These are phyloP conservation scores for Ceratobasidium sp. DNA, from an alignment of 1,284 basidiomycete species.

Conservation along the genomic window DNA sequence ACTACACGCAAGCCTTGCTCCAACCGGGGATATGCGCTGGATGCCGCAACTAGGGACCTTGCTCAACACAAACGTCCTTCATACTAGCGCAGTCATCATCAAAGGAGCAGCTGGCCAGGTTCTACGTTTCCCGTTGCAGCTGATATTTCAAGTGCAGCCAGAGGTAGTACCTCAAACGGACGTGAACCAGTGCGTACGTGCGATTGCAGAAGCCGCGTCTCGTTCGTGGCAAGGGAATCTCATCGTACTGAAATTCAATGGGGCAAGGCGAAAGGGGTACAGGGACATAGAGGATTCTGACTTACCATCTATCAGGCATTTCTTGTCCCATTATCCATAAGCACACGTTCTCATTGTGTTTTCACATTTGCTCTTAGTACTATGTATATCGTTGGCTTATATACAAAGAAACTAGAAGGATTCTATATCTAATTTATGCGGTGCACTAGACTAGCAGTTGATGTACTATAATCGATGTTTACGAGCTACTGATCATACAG, in stretches of 20 bases:
- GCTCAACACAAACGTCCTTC: background rate
- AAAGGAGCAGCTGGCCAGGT: background rate
- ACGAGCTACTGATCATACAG: too few species aligned
- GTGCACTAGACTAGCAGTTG: too few species aligned
- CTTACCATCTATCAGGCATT: conserved; percentile 6
- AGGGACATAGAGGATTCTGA: conserved; percentile 8
- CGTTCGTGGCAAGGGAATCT: conserved; percentile 39
- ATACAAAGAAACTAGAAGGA: too few species aligned
- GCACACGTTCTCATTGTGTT: background rate
- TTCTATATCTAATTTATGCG: too few species aligned
- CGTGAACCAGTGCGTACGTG: background rate
- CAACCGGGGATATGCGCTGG: background rate
- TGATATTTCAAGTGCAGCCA: background rate
- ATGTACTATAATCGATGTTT: too few species aligned
- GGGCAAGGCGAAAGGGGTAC: conserved; percentile 57
- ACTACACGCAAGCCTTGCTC: background rate
- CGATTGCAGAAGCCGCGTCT: background rate
- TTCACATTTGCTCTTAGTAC: background rate
- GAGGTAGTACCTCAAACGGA: background rate
- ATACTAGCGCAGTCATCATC: background rate
- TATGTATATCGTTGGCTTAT: too few species aligned
- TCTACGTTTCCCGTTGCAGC: background rate
- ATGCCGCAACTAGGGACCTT: background rate
- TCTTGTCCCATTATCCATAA: background rate
- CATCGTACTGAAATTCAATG: conserved; percentile 81